These are phyloP conservation scores for Echinochloa phyllopogon DNA, from an alignment of 176 grass and related monocot genomes.

Conservation along the genomic window DNA sequence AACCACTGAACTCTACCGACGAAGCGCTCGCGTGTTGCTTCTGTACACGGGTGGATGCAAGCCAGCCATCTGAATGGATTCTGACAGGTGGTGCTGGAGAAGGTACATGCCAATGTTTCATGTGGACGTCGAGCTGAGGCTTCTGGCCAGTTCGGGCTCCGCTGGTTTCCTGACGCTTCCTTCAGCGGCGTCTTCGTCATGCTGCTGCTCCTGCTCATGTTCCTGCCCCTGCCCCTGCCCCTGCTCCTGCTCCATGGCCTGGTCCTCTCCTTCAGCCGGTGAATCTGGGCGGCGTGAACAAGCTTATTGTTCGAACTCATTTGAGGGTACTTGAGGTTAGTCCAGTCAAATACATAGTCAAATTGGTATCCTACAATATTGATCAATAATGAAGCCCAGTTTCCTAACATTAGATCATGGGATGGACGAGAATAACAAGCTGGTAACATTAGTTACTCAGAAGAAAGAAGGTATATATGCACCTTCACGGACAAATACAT, in stretches of 20 bases:
- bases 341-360: constrained; percentile 98
- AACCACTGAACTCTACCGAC: too few species aligned
- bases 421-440: not conserved
- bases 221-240: not conserved
- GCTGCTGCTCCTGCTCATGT: not conserved
- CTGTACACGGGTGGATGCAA: not conserved
- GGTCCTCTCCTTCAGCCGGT: constrained; percentile 35
- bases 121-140: constrained; percentile 54
- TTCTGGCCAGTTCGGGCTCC: constrained; percentile 55
- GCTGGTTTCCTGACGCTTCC: constrained; percentile 51
- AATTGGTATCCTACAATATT: constrained; percentile 78
- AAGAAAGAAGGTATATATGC: constrained; percentile 21
- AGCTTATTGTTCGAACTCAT: constrained; percentile 60
- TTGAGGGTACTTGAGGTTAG: constrained; percentile 78
- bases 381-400: constrained; percentile 16
- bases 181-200: constrained; percentile 24
- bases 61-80: not conserved
- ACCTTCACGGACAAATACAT: constrained; percentile 95
- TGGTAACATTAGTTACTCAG: not conserved
- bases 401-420: not conserved
- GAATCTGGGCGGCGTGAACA: constrained; percentile 42
- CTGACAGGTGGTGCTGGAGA: not conserved
- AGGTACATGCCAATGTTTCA: not conserved
- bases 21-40: too few species aligned
- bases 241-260: not conserved